Evolutionary conservation across 2,329 filamentous ascomycete genomes (phyloP).

Genomic region (Aspergillus sergii): DNA sequence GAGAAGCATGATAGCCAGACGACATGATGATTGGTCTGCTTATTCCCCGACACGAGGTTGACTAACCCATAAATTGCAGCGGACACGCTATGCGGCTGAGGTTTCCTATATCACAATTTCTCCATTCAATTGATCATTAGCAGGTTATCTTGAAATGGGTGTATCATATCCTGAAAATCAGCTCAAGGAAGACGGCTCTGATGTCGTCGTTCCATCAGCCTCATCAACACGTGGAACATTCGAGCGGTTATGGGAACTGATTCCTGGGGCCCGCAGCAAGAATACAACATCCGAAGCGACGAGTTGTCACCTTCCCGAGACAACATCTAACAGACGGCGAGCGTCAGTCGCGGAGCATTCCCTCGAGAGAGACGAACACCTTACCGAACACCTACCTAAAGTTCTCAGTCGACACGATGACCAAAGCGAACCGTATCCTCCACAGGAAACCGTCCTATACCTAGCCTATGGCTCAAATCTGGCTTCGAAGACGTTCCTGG

Average conservation of each 20-base stretch:
- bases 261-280: neutral
- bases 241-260: slow-evolving; percentile 16
- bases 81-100: neutral
- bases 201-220: neutral
- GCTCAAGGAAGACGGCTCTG: slow-evolving; percentile 3
- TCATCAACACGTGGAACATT: slow-evolving; percentile 7
- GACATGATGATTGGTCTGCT: neutral
- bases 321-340: slow-evolving; percentile 22
- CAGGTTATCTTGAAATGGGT: neutral
- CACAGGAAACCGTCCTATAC: slow-evolving; percentile 67
- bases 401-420: neutral
- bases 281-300: neutral
- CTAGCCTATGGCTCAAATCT: slow-evolving; percentile 94
- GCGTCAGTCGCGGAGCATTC: slow-evolving; percentile 26
- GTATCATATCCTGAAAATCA: neutral
- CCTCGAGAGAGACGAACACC: slow-evolving; percentile 27
- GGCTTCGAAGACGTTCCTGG: slow-evolving; percentile 75
- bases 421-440: neutral
- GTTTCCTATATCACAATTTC: neutral
- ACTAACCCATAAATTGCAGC: neutral
- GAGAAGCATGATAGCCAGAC: neutral
- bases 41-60: neutral
- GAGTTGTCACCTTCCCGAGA: slow-evolving; percentile 18
- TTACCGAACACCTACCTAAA: slow-evolving; percentile 21
- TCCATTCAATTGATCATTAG: neutral